Base-by-base conservation (phyloP, 768 basidiomycete species). In the Macrolepiota dolichaula region DNA sequence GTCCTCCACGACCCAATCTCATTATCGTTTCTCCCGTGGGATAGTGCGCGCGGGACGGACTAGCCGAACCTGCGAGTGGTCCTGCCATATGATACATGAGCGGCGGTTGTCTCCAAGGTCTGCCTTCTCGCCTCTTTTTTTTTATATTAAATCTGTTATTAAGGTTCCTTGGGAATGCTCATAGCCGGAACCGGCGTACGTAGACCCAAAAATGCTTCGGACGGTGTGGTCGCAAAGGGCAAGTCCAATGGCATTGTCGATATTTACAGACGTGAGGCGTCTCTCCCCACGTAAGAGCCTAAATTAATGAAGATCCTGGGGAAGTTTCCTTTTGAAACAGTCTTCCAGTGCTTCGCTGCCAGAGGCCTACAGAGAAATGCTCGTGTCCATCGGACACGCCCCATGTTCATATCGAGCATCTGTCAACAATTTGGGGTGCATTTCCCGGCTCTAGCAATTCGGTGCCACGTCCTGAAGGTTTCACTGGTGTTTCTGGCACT, bases 1-100 rank as follows among this genome's bases (percentile, higher is more conserved):
- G 37, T 37, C 36, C 68, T 72, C 72, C 73, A 75, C 46, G 73
- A 68, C 46, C 70, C 38, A 51, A 51, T 35, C 15, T 19, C 25
- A 25, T 42, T 12, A 38, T 13, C 11, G 32, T 40, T 19, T 51
- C 49, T 59, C 57, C 38, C 50, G 51, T 10, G 35, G 57, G 40
- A 24, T 50, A 47, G 51, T 29, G 25, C n/a, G 17, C 11, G 38
- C 42, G 57, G 57, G 57, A 51, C 44, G 17, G 24, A 50, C 36
- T 22, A 51, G 29, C 47, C 57, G 24, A 19, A 12, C 57, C 36
- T n/a, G 49, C 32, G 13, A 51, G 13, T 42, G 12, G 3, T 44
- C 22, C 25, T 4, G 32, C 22, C 36, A 52, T 24, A 59, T 4
- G 40, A 24, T 24, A 52, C 36, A 59, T 29, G 24, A 35, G 50